phyloP scores from a whole-genome alignment of 805 yeast species.

The Sugiyamaella qingdaonensis region DNA sequence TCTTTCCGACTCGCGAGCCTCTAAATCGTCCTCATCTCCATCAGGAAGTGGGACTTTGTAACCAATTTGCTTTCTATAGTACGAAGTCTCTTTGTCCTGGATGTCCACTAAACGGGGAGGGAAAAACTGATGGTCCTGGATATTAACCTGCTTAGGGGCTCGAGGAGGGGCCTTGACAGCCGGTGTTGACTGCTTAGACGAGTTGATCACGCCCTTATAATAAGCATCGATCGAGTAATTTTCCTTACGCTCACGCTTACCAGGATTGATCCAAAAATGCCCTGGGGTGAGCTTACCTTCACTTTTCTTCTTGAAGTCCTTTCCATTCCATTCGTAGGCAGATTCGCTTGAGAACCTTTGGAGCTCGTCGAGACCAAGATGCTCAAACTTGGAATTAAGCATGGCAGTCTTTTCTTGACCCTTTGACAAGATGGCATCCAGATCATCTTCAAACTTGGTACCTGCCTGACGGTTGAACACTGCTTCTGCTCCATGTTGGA shows the following conservation, averaged over 20 bases:
- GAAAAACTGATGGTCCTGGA: conserved; percentile 88
- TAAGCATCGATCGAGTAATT: conserved; percentile 86
- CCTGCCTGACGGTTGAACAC: conserved; percentile 59
- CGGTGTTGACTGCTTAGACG: conserved; percentile 39
- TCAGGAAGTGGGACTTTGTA: conserved; percentile 60
- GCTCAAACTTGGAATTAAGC: conserved; percentile 75
- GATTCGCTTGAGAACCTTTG: conserved; percentile 80
- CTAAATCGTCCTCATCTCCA: conserved; percentile 43
- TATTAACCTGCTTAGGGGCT: conserved; percentile 77
- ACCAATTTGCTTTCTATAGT: conserved; percentile 62
- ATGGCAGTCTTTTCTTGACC: conserved; percentile 81
- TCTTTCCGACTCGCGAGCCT: conserved; percentile 45
- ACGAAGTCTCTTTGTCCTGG: conserved; percentile 76
- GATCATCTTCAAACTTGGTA: conserved; percentile 54
- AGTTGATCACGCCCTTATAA: conserved; percentile 66
- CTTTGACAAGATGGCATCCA: conserved; percentile 72
- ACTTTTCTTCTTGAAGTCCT: conserved; percentile 51
- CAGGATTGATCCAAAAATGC: conserved; percentile 76
- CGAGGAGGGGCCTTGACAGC: conserved; percentile 52
- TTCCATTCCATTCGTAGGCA: conserved; percentile 97
- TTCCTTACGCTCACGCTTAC: conserved; percentile 50
- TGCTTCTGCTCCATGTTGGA: conserved; percentile 92
- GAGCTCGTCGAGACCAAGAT: conserved; percentile 86
- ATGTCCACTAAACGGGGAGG: conserved; percentile 72
- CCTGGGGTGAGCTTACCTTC: conserved; percentile 29